phyloP scores from a whole-genome alignment of 768 basidiomycete genomes.

The Boletus reticuloceps region DNA sequence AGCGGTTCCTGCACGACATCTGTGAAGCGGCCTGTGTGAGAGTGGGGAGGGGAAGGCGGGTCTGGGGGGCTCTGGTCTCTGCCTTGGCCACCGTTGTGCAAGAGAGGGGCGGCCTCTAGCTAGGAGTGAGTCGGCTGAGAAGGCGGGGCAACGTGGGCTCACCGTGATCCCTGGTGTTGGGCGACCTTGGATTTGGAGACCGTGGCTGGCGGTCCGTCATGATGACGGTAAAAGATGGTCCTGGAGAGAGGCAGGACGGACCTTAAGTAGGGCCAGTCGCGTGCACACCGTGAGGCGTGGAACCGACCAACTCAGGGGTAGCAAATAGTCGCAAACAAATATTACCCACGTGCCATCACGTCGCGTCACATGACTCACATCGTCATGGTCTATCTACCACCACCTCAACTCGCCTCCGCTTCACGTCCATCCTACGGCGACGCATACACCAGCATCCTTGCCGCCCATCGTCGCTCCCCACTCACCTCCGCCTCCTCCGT shows the following conservation, averaged over 20 bases:
- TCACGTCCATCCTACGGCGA: constrained; percentile 64
- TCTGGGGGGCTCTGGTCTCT: constrained; percentile 33
- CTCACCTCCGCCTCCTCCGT: constrained; percentile 80
- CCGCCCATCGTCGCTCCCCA: constrained; percentile 67
- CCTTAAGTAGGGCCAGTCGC: constrained; percentile 32
- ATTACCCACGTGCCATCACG: constrained; percentile 8
- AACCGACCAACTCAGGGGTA: constrained; percentile 13
- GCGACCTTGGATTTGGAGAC: constrained; percentile 50
- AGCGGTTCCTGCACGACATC: constrained; percentile 71
- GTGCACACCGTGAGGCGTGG: constrained; percentile 27
- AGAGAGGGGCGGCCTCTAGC: constrained; percentile 63
- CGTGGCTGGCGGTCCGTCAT: constrained; percentile 59
- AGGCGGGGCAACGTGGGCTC: background rate
- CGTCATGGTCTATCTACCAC: constrained; percentile 65
- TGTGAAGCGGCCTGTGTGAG: constrained; percentile 37
- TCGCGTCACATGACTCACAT: background rate
- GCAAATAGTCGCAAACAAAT: constrained; percentile 19
- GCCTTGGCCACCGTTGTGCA: constrained; percentile 48
- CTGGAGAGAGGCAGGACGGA: constrained; percentile 1
- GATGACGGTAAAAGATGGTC: constrained; percentile 26
- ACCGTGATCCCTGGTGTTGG: constrained; percentile 63
- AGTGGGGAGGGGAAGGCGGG: constrained; percentile 37
- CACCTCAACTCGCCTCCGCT: constrained; percentile 63
- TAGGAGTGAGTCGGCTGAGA: background rate
- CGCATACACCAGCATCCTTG: constrained; percentile 72